Evolutionary conservation across 192 early-diverging fungal genomes (phyloP), one percentile per base, ranked within the genome.

Genomic region (Backusella luteola): DNA sequence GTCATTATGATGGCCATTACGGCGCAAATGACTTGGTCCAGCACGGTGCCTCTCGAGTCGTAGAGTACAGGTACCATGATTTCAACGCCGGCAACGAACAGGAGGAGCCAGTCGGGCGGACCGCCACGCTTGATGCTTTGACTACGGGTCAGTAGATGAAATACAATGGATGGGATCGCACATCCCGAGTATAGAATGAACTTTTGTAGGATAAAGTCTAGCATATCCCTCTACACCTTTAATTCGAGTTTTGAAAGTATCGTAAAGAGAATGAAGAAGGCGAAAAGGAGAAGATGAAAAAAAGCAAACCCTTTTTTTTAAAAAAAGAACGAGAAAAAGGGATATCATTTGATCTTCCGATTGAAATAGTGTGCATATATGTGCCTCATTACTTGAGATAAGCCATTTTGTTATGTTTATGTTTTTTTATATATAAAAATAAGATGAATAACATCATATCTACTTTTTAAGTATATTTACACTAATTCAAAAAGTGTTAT

Each of bases 1-100:
- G 68, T 41, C 68, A 69, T 69, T 6, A 69, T 23, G n/a, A 69
- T 69, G 9, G 68, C 68, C 68, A 69, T 69, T 8, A 69, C 68
- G 19, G 68, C 68, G 12, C 35, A 39, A 39, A 69, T 69, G 21
- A 69, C 68, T 23, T 38, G 68, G 7, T 69, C 68, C 21, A 69
- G 26, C 1, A 69, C n/a, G 3, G 34, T 69, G 12, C 68, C 68
- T 69, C 38, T 36, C 12, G 35, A 35, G 38, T 69, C 23, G n/a
- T 69, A 38, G 12, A 69, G 1, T 23, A 69, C 21, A 38, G 68
- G 68, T 41, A 69, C 34, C 21, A 69, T 21, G 7, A 69, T 23
- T 69, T 69, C 68, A 6, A 69, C 11, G 12, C 39, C n/a, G 8
- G 35, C 7, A 12, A 69, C 21, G 21, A 23, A 0, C 1, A 69